These are phyloP conservation scores for Teunomyces aglyptinius DNA, from an alignment of 805 yeast genomes.

Conservation along the genomic window DNA sequence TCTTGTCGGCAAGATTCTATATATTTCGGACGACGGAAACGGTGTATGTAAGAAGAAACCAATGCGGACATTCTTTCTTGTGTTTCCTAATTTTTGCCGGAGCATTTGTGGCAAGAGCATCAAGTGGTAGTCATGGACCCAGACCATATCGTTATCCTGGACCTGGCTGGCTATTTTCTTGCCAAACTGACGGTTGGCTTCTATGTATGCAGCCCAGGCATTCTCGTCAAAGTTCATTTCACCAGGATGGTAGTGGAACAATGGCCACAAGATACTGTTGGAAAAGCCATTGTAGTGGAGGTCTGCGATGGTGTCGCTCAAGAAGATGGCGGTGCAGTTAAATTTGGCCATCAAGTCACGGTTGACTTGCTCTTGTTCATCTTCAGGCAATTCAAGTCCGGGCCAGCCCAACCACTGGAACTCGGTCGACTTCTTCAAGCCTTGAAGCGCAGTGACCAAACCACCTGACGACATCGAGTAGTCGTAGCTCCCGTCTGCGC, in stretches of 20 bases:
- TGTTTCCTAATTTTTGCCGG: slow-evolving; percentile 54
- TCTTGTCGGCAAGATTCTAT: slow-evolving; percentile 93
- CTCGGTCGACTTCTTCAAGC: slow-evolving; percentile 74
- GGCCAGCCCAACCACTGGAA: slow-evolving; percentile 99
- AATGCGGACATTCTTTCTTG: slow-evolving; percentile 58
- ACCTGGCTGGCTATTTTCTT: slow-evolving; percentile 65
- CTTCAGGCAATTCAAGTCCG: slow-evolving; percentile 72
- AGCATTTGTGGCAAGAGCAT: slow-evolving; percentile 93
- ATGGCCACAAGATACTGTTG: slow-evolving; percentile 94
- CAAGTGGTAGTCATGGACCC: slow-evolving; percentile 98
- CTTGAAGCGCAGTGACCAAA: slow-evolving; percentile 91
- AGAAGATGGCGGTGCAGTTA: slow-evolving; percentile 85
- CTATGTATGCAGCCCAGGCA: slow-evolving; percentile 97
- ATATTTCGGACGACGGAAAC: slow-evolving; percentile 95
- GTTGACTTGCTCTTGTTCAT: slow-evolving; percentile 67
- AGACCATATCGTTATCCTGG: slow-evolving; percentile 80
- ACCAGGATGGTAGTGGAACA: slow-evolving; percentile 98
- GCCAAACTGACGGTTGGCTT: slow-evolving; percentile 85
- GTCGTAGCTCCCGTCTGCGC: slow-evolving; percentile 60
- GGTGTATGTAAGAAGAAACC: slow-evolving; percentile 98
- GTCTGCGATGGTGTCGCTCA: slow-evolving; percentile 88
- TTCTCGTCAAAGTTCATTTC: slow-evolving; percentile 97
- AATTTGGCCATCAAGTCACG: slow-evolving; percentile 71
- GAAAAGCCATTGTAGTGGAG: slow-evolving; percentile 95
- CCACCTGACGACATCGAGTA: slow-evolving; percentile 98